These are phyloP conservation scores for Aureobasidium mangrovei DNA, from an alignment of 2,329 filamentous ascomycete genomes.

Conservation along the genomic window DNA sequence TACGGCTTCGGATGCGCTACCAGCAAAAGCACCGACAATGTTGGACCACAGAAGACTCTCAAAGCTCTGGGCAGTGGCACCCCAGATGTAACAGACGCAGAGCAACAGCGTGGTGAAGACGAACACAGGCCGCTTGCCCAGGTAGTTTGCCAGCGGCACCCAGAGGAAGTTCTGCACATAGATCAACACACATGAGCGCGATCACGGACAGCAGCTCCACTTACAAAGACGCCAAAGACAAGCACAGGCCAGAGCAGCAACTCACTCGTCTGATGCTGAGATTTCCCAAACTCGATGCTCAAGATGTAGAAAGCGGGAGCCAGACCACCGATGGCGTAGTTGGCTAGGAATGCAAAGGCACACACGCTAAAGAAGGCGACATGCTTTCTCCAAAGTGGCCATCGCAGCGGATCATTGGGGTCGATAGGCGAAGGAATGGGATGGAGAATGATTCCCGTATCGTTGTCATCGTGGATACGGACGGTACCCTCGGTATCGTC, in stretches of 20 bases:
- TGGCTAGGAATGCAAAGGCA: conserved; percentile 40
- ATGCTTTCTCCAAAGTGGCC: conserved; percentile 40
- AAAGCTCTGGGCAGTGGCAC: conserved; percentile 35
- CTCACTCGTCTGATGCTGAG: conserved; percentile 36
- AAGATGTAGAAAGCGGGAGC: conserved; percentile 37
- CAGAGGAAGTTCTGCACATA: conserved; percentile 38
- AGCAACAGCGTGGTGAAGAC: conserved; percentile 38
- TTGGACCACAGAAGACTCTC: conserved; percentile 37
- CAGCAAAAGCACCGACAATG: conserved; percentile 38
- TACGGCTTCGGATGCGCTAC: conserved; percentile 37
- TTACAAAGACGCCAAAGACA: conserved; percentile 38
- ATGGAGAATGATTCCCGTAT: conserved; percentile 34
- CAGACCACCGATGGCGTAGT: conserved; percentile 38
- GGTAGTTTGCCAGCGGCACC: conserved; percentile 41
- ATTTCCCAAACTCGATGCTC: conserved; percentile 38
- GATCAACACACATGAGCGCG: neutral
- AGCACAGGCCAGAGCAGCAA: conserved; percentile 36
- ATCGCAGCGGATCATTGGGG: conserved; percentile 42
- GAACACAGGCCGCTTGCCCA: conserved; percentile 42
- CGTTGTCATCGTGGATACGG: conserved; percentile 23
- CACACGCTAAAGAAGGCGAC: conserved; percentile 37
- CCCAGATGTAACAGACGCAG: conserved; percentile 39
- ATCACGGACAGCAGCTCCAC: neutral
- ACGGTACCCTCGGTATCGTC: conserved; percentile 33
- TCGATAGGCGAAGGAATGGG: conserved; percentile 39